phyloP scores from a whole-genome alignment of 176 grass and related monocot species.

The Carex pumila region DNA sequence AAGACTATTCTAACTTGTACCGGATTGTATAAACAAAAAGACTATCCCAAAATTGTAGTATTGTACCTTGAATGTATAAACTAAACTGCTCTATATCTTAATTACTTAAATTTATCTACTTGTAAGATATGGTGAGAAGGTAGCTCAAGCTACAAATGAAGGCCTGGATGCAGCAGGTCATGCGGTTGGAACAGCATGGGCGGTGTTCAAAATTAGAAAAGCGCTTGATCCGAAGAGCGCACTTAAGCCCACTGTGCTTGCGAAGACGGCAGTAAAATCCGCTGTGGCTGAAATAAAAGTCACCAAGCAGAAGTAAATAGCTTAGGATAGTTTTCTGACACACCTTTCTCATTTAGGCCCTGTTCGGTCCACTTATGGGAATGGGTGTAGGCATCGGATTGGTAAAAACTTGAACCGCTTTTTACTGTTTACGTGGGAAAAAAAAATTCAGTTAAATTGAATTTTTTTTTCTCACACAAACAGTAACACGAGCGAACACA shows the following conservation, averaged over 20 bases:
- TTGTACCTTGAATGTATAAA: background rate
- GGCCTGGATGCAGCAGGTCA: conserved; percentile 63
- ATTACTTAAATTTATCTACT: background rate
- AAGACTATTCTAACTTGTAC: background rate
- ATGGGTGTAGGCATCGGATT: too few relatives aligned
- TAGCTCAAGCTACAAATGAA: conserved; percentile 45
- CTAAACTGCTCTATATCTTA: background rate
- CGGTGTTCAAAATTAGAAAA: conserved; percentile 74
- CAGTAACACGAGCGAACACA: too few relatives aligned
- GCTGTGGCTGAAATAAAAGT: conserved; percentile 31
- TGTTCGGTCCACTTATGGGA: too few relatives aligned
- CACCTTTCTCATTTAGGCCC: background rate
- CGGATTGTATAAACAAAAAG: background rate
- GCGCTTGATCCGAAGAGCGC: conserved; percentile 67
- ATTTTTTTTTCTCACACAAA: too few relatives aligned
- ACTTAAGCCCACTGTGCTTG: conserved; percentile 43
- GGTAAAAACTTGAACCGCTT: too few relatives aligned
- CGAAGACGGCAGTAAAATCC: conserved; percentile 39
- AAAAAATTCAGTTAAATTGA: too few relatives aligned
- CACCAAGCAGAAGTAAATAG: conserved; percentile 29
- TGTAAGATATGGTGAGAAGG: conserved; percentile 75
- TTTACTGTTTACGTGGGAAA: too few relatives aligned
- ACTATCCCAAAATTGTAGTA: background rate
- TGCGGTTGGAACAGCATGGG: conserved; percentile 54
- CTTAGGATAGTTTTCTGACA: background rate